Conservation (phyloP, 2,329 filamentous ascomycete species). For the Geosmithia flava region DNA sequence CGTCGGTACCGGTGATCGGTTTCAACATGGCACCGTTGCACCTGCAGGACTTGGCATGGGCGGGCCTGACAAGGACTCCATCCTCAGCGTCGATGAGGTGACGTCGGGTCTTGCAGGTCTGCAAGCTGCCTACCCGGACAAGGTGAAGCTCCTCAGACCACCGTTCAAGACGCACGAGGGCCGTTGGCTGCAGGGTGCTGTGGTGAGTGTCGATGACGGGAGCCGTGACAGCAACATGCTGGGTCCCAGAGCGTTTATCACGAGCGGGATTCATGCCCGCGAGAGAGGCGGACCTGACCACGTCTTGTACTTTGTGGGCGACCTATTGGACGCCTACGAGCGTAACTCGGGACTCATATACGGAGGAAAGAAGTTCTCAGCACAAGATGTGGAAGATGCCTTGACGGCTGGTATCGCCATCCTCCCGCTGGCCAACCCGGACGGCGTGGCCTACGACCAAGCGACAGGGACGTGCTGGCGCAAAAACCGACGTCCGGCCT, state of each 20-base stretch:
- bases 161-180: slow-evolving; percentile 31
- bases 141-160: slow-evolving; percentile 25
- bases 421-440: slow-evolving; percentile 39
- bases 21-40: slow-evolving; percentile 21
- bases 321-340: slow-evolving; percentile 40
- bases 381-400: slow-evolving; percentile 35
- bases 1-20: slow-evolving; percentile 29
- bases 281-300: slow-evolving; percentile 45
- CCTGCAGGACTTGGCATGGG: slow-evolving; percentile 17
- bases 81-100: slow-evolving; percentile 6
- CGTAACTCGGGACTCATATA: slow-evolving; percentile 35
- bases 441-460: slow-evolving; percentile 40
- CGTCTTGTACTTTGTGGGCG: slow-evolving; percentile 43
- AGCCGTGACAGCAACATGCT: slow-evolving; percentile 24
- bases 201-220: slow-evolving; percentile 11
- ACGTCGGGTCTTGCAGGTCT: slow-evolving; percentile 29
- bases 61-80: slow-evolving; percentile 27
- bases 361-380: slow-evolving; percentile 36
- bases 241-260: slow-evolving; percentile 35
- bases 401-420: slow-evolving; percentile 40
- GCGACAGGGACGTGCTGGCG: slow-evolving; percentile 36
- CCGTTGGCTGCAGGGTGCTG: slow-evolving; percentile 23
- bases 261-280: slow-evolving; percentile 41
- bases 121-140: slow-evolving; percentile 19
- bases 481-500: slow-evolving; percentile 39